Percentiles rank a stretch among this genome's conserved stretches.
phyloP scores from a whole-genome alignment of 78 protist genomes.

The Mastigamoeba balamuthi region DNA sequence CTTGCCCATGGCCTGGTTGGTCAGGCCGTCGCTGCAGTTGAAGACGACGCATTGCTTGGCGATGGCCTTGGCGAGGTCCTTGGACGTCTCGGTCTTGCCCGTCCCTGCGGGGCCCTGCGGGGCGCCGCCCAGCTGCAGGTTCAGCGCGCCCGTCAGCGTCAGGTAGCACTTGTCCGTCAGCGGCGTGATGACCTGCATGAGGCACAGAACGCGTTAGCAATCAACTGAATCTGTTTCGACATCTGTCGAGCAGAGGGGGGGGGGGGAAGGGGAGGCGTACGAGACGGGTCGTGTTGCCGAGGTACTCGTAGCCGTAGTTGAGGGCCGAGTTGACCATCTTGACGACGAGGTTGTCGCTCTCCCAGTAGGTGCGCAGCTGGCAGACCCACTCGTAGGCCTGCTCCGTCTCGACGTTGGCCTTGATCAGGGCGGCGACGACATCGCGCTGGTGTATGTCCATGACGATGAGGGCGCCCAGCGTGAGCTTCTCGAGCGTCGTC shows the following conservation, averaged over 20 bases:
- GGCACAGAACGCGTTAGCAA: no score
- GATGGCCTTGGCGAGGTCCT: slow-evolving; percentile 73
- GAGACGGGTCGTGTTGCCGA: slow-evolving; percentile 71
- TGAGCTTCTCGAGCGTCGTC: not conserved
- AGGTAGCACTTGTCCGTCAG: slow-evolving; percentile 73
- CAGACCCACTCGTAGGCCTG: slow-evolving; percentile 69
- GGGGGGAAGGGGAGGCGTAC: no score
- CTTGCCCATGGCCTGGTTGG: slow-evolving; percentile 43
- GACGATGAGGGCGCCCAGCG: slow-evolving; percentile 50
- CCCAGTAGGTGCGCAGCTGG: slow-evolving; percentile 64
- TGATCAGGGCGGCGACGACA: slow-evolving; percentile 12
- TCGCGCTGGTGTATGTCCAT: slow-evolving; percentile 77
- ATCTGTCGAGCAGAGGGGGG: no score
- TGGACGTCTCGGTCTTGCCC: slow-evolving; percentile 74
- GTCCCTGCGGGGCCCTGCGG: slow-evolving; percentile 76
- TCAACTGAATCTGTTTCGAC: no score
- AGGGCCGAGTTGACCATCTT: slow-evolving; percentile 36
- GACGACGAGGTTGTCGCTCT: slow-evolving; percentile 11
- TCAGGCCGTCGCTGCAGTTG: slow-evolving; percentile 69
- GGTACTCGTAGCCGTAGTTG: slow-evolving; percentile 64
- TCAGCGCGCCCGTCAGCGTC: slow-evolving; percentile 70
- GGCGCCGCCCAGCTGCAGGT: slow-evolving; percentile 64
- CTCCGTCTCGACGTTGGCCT: not conserved
- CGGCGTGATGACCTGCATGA: slow-evolving; percentile 82
- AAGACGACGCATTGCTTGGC: slow-evolving; percentile 73